These are phyloP conservation scores for Colletotrichum tropicale DNA, from an alignment of 2,329 filamentous ascomycete genomes.

Conservation along the genomic window DNA sequence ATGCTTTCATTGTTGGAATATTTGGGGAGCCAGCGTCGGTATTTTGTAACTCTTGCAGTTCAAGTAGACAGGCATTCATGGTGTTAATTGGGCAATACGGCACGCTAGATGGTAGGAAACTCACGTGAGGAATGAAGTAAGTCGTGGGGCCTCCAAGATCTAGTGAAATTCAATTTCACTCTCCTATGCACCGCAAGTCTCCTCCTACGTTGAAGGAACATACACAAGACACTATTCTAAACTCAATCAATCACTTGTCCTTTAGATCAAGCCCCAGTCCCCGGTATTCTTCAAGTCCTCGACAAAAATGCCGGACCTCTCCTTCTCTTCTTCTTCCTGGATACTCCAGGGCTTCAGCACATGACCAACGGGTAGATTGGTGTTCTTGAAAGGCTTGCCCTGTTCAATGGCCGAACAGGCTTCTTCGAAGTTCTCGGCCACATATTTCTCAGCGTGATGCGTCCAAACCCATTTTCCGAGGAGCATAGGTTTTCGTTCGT, in stretches of 20 bases:
- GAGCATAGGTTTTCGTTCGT: background rate
- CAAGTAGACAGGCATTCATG: no score
- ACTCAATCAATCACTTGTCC: background rate
- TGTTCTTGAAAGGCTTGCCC: background rate
- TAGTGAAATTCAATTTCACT: background rate
- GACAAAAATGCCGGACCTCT: background rate
- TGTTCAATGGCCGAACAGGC: background rate
- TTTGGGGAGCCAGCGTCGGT: background rate
- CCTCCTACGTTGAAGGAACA: no score
- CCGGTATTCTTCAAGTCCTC: background rate
- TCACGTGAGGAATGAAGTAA: background rate
- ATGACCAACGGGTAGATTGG: background rate
- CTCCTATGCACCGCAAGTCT: background rate
- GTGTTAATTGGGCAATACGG: no score
- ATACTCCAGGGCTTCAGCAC: background rate
- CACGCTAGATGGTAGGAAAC: background rate
- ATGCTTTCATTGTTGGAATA: background rate
- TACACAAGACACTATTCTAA: no score
- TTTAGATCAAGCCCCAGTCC: background rate
- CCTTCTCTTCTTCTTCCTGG: background rate
- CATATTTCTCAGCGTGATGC: background rate
- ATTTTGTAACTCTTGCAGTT: background rate
- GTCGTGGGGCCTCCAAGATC: accelerated
- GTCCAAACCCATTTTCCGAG: background rate
- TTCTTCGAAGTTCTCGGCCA: background rate